Evolutionary conservation across 1,284 basidiomycete species (phyloP), one percentile per base, ranked within the genome.

Genomic region (Anthracocystis walkeri): DNA sequence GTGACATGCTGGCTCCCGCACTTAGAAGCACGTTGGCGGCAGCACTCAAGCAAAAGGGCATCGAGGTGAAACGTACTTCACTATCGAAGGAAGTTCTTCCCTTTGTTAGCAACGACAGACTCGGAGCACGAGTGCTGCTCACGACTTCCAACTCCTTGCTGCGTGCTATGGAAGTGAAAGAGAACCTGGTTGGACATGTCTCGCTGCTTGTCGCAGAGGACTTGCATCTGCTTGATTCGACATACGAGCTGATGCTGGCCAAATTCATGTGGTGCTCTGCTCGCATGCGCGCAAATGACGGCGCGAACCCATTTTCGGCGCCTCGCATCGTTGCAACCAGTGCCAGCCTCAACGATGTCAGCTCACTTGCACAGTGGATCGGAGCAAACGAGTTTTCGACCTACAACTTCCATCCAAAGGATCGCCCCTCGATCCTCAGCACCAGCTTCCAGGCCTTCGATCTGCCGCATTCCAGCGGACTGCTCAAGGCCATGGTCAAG

Each of bases 401-500:
- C 35, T 92, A 92, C 85, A 91, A 90, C 80, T 98, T 99, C 87
- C 88, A 89, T 12, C 92, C 95, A 0, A 89, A 88, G 45, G 92
- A 95, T 79, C 90, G 95, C 35, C 93, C 95, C 60, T 92, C 94
- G 74, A 89, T 93, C 0, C 87, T 99, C 20, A 87, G 88, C 4
- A 89, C 91, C 12, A 88, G 88, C 16, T 89, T 91, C 23, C 91
- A 93, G 69, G 89, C 93, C 0, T 97, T 97, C 86, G 92, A 91
- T 29, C 91, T 95, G 58, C 90, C 94, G 0, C 91, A 96, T 81
- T 96, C 94, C 4, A 89, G 91, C 0, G 91, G 92, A 1, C 88
- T 98, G 29, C 92, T 96, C 86, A 96, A 95, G 81, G 89, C 91
- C 2, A 97, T 99, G 92, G 89, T 92, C 52, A 97, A 95, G 85